Evolutionary conservation across 768 basidiomycete genomes (phyloP).

Genomic region (Serendipita sp.): DNA sequence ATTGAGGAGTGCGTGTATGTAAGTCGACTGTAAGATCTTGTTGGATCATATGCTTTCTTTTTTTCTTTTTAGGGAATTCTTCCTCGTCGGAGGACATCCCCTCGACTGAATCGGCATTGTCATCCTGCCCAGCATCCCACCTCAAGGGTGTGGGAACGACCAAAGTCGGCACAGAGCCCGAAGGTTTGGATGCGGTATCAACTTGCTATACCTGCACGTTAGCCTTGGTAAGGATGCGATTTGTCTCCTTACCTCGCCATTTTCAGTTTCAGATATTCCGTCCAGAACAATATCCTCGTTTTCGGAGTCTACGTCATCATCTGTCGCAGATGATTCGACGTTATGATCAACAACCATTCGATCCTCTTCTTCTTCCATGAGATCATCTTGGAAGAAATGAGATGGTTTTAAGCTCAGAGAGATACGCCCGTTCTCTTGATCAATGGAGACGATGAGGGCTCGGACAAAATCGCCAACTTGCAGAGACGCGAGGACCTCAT

Average conservation of each 20-base stretch:
- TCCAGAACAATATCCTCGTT: conserved; percentile 16
- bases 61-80: conserved; percentile 33
- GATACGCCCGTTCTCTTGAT: conserved; percentile 65
- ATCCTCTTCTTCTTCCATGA: conserved; percentile 21
- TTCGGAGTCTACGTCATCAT: conserved; percentile 13
- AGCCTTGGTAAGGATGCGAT: too few relatives aligned
- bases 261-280: background rate
- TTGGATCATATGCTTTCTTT: conserved; percentile 55
- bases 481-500: conserved; percentile 64
- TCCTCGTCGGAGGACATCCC: conserved; percentile 25
- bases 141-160: background rate
- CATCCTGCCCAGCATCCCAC: conserved; percentile 26
- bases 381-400: conserved; percentile 56
- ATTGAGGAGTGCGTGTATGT: conserved; percentile 72
- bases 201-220: background rate
- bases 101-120: conserved; percentile 29
- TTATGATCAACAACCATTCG: conserved; percentile 7
- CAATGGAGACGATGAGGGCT: conserved; percentile 55
- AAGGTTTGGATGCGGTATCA: background rate
- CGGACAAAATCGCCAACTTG: conserved; percentile 76
- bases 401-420: conserved; percentile 77
- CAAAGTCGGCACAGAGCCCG: conserved; percentile 3
- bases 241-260: too few relatives aligned
- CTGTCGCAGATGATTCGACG: conserved; percentile 14
- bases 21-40: conserved; percentile 75